A percentile compares a stretch with the other conserved stretches of the same genome.
Evolutionary conservation across 169 alveolate genomes (phyloP).

Genomic region (Plasmodium coatneyi): DNA sequence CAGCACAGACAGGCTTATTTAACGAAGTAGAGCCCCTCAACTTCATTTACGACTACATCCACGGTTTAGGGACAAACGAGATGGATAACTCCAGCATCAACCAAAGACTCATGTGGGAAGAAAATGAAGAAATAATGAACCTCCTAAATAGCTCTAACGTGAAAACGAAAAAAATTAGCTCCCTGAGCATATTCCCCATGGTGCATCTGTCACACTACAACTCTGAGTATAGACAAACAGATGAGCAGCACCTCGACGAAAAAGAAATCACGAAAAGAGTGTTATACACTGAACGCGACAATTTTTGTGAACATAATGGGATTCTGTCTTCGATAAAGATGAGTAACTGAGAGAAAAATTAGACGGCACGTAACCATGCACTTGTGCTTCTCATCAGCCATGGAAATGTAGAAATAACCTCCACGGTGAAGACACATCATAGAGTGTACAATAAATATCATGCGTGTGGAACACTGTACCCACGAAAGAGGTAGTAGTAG

Average conservation of each 20-base stretch:
- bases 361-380: neutral
- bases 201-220: neutral
- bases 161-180: conserved; percentile 15
- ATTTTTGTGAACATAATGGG: neutral
- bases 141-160: conserved; percentile 7
- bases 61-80: neutral
- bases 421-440: neutral
- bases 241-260: neutral
- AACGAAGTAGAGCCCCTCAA: conserved; percentile 26
- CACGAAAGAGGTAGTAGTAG: neutral
- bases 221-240: neutral
- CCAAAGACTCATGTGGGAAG: neutral
- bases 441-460: neutral
- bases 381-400: neutral
- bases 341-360: conserved; percentile 5
- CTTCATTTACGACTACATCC: conserved; percentile 20
- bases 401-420: neutral
- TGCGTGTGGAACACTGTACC: neutral
- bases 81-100: neutral
- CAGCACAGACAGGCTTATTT: neutral
- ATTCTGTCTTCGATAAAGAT: conserved; percentile 5
- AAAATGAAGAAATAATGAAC: neutral
- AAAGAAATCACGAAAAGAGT: conserved; percentile 13
- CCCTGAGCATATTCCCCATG: conserved; percentile 7
- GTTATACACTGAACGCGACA: neutral